phyloP scores from a whole-genome alignment of 2,329 filamentous ascomycete species.

The Fusarium tjaetaba region DNA sequence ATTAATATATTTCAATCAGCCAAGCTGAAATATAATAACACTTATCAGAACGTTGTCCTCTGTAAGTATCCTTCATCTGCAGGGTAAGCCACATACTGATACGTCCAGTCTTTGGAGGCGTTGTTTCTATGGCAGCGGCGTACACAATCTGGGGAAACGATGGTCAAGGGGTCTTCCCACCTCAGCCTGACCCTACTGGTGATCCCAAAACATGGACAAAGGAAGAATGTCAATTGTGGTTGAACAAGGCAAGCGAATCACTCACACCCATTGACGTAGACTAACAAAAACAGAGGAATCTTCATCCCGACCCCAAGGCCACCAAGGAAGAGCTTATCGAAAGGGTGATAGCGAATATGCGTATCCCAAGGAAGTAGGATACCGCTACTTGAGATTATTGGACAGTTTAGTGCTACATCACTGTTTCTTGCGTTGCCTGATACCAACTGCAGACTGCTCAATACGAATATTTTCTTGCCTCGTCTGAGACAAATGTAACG shows the following conservation, averaged over 20 bases:
- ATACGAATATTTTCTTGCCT: not conserved
- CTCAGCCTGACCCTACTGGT: constrained; percentile 78
- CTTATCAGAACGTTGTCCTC: constrained; percentile 71
- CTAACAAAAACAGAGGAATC: constrained; percentile 52
- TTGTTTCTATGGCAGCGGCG: constrained; percentile 56
- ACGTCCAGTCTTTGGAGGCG: constrained; percentile 25
- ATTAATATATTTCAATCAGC: fast-evolving
- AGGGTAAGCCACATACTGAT: constrained; percentile 35
- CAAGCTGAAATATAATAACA: not conserved
- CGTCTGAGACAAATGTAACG: not conserved
- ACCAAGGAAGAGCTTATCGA: constrained; percentile 59
- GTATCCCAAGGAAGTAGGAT: constrained; percentile 48
- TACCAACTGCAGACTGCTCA: constrained; percentile 10
- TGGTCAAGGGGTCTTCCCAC: constrained; percentile 78
- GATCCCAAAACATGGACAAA: constrained; percentile 77
- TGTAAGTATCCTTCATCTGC: constrained; percentile 58
- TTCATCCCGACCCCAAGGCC: constrained; percentile 56
- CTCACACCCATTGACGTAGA: not conserved
- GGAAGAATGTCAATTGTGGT: constrained; percentile 83
- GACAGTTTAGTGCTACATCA: not conserved
- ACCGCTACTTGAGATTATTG: not conserved
- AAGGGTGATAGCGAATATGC: constrained; percentile 59
- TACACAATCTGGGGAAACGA: constrained; percentile 84
- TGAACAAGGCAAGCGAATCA: constrained; percentile 70
- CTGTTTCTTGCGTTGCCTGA: not conserved